Evolutionary conservation across 2,329 filamentous ascomycete genomes (phyloP).

Genomic region (Arthrobotrys pseudoclavata): DNA sequence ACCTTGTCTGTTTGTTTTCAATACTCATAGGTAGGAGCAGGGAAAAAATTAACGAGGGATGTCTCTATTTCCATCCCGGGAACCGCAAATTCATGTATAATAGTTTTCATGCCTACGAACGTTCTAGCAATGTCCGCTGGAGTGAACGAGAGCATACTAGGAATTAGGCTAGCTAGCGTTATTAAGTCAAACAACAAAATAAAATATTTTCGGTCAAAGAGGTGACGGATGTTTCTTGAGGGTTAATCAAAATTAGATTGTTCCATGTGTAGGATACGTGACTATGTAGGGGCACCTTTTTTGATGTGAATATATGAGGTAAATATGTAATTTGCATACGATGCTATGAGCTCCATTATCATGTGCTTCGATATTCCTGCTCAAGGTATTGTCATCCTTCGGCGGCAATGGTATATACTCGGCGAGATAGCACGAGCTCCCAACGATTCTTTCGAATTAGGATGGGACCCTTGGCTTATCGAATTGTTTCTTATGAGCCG

Average conservation of each 20-base stretch:
- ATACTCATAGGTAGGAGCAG: constrained; percentile 16
- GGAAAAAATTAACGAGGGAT: constrained; percentile 9
- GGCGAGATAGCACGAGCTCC: not conserved
- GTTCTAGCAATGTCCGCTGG: not conserved
- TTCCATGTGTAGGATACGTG: not conserved
- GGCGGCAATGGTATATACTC: not conserved
- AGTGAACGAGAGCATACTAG: not conserved
- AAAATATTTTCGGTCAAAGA: constrained; percentile 38
- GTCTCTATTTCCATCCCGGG: constrained; percentile 8
- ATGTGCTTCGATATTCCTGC: not conserved
- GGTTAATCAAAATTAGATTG: constrained; percentile 10
- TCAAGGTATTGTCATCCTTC: not conserved
- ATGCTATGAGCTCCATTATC: not conserved
- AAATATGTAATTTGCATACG: not conserved
- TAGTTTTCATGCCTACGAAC: constrained; percentile 41
- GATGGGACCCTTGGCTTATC: not conserved
- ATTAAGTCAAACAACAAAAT: constrained; percentile 16
- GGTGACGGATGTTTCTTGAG: constrained; percentile 27
- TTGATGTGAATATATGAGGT: not conserved
- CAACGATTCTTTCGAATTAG: constrained; percentile 8
- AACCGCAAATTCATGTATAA: constrained; percentile 56
- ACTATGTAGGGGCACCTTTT: not conserved
- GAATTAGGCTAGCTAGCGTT: constrained; percentile 18
- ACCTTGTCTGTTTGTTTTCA: constrained; percentile 14
- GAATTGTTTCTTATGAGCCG: constrained; percentile 10